phyloP scores from a whole-genome alignment of 2,329 filamentous ascomycete genomes.

The Microsporum ferrugineum region DNA sequence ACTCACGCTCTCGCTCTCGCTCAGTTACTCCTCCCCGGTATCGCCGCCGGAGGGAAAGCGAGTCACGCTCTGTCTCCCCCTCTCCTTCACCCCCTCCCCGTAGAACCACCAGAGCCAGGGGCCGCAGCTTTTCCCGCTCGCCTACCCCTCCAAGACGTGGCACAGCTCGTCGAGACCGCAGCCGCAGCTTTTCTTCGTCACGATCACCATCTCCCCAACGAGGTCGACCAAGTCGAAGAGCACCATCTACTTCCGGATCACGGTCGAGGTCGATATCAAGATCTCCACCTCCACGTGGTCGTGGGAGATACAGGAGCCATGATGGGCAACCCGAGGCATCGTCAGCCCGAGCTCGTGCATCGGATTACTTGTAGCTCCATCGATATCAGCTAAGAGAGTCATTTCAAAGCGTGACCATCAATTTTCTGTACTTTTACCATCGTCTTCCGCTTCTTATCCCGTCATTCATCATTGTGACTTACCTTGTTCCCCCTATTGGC shows the following conservation, averaged over 20 bases:
- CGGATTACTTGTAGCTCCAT: conserved; percentile 11
- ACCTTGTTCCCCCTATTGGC: background rate
- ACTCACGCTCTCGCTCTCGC: conserved; percentile 22
- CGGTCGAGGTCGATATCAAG: conserved; percentile 14
- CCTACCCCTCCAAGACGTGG: conserved; percentile 22
- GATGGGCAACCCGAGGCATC: conserved; percentile 17
- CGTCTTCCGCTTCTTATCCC: background rate
- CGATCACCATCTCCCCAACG: conserved; percentile 19
- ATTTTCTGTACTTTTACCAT: background rate
- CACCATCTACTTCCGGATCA: conserved; percentile 14
- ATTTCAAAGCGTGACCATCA: background rate
- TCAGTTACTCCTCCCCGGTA: conserved; percentile 22
- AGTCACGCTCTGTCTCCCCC: conserved; percentile 9
- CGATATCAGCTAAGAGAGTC: background rate
- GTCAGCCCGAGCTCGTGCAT: conserved; percentile 11
- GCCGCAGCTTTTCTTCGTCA: conserved; percentile 16
- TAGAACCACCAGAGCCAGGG: conserved; percentile 12
- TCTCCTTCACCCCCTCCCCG: conserved; percentile 23
- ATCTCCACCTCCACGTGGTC: conserved; percentile 16
- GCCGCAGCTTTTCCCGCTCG: conserved; percentile 20
- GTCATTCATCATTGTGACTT: background rate
- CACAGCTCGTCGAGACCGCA: conserved; percentile 13
- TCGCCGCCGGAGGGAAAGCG: conserved; percentile 17
- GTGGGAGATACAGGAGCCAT: conserved; percentile 9
- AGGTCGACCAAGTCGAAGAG: conserved; percentile 13